Evolutionary conservation across 202 grass and related monocot species (phyloP), one percentile per base, ranked within the genome.

Genomic region (Eragrostis tef): DNA sequence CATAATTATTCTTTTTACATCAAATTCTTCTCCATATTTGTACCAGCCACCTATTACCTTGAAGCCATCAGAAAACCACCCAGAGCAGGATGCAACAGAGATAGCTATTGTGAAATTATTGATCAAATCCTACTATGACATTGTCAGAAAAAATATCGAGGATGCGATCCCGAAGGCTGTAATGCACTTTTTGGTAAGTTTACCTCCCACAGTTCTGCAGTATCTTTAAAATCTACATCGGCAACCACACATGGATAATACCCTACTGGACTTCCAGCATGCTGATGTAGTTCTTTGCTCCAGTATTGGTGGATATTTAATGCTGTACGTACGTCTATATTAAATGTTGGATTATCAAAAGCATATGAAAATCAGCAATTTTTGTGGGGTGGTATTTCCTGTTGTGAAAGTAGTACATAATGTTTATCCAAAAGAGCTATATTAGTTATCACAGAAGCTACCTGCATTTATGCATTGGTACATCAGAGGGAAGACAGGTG

Each of bases 101-200:
- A 87, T 98, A 88, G 85, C 89, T 59, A 89, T 91, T 63, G 88
- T 94, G 83, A 94, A 91, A 79, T 71, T 90, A 50, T 74, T 98
- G 75, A 50, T 93, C 77, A 98, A 88, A 90, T 98, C 87, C 13
- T 98, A 98, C 86, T 95, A 95, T 93, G 92, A 93, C 81, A 98
- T 95, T 85, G 92, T 98, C 19, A 93, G 95, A 87, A 93, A 91
- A 67, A 95, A 65, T 80, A 85, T 93, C 60, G 92, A 98, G 68
- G 95, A 98, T 79, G 84, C 75, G 65, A 80, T 93, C 7, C 95
- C 92, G 0, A 98, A 98, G 77, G 90, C 95, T 78, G 86, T 98
- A 85, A 98, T 98, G 92, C 95, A 98, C 61, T 98, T 98, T 84
- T 79, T 98, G 95, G 95, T 98, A 93, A 81, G 86, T 87, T 63